Conservation (phyloP, 805 yeast species). For the Cephaloascus fragrans region DNA sequence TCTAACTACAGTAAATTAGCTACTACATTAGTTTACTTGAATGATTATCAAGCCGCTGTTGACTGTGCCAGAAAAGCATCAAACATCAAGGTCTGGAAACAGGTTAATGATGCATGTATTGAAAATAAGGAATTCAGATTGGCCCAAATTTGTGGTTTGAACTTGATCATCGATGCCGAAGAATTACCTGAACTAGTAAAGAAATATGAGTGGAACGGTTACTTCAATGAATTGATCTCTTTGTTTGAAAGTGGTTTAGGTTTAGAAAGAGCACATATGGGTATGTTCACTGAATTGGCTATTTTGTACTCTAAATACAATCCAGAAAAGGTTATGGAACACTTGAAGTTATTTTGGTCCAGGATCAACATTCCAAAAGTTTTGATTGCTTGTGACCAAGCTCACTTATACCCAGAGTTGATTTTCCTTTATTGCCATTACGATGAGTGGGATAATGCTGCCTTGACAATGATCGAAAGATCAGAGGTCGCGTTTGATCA, state of each 20-base stretch:
- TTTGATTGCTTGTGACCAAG: constrained; percentile 83
- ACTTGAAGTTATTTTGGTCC: constrained; percentile 95
- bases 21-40: constrained; percentile 86
- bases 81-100: constrained; percentile 90
- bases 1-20: constrained; percentile 95
- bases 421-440: constrained; percentile 95
- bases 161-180: constrained; percentile 94
- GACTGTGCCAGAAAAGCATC: constrained; percentile 98
- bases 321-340: constrained; percentile 90
- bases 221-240: constrained; percentile 84
- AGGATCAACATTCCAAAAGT: constrained; percentile 97
- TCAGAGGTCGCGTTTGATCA: constrained; percentile 92
- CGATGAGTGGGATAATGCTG: constrained; percentile 99
- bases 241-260: constrained; percentile 94
- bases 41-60: constrained; percentile 93
- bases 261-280: constrained; percentile 98
- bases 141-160: constrained; percentile 98
- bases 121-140: constrained; percentile 90
- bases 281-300: constrained; percentile 97
- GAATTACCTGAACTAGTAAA: constrained; percentile 84
- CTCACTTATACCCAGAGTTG: constrained; percentile 94
- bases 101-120: constrained; percentile 94
- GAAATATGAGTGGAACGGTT: constrained; percentile 83
- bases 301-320: constrained; percentile 82
- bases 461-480: constrained; percentile 91